Evolutionary conservation across 768 basidiomycete species (phyloP).

Genomic region (Fibroporia radiculosa): DNA sequence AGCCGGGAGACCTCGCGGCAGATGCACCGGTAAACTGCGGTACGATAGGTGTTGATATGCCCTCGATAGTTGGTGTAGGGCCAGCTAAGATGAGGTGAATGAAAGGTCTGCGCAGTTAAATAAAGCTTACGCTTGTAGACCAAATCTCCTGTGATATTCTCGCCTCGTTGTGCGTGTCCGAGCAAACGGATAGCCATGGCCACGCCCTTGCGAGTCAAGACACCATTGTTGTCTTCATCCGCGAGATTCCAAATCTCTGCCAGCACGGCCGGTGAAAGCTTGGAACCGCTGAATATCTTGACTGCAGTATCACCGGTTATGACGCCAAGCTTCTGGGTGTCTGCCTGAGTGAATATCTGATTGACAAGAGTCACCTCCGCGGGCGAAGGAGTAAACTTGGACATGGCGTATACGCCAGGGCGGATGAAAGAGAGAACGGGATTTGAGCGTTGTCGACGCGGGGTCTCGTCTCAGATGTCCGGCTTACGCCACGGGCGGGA

Average conservation of each 20-base stretch:
- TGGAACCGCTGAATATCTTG: slow-evolving; percentile 76
- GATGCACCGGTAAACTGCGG: slow-evolving; percentile 44
- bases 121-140: slow-evolving; percentile 59
- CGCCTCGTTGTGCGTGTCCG: slow-evolving; percentile 87
- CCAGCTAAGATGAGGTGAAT: slow-evolving; percentile 49
- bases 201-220: slow-evolving; percentile 82
- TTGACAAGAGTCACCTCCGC: slow-evolving; percentile 53
- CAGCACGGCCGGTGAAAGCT: slow-evolving; percentile 67
- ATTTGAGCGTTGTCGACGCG: not conserved
- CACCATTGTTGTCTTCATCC: slow-evolving; percentile 92
- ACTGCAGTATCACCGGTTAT: slow-evolving; percentile 90
- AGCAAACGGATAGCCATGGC: slow-evolving; percentile 86
- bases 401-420: slow-evolving; percentile 24
- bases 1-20: slow-evolving; percentile 44
- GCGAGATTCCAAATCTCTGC: slow-evolving; percentile 93
- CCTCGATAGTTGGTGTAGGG: slow-evolving; percentile 74
- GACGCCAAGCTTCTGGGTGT: slow-evolving; percentile 74
- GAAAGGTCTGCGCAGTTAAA: slow-evolving; percentile 5
- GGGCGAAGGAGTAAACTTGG: slow-evolving; percentile 39
- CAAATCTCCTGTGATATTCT: slow-evolving; percentile 53
- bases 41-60: slow-evolving; percentile 42
- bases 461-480: slow-evolving; percentile 1
- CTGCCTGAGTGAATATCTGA: slow-evolving; percentile 65
- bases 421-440: slow-evolving; percentile 2
- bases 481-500: not conserved